Evolutionary conservation across 2,329 filamentous ascomycete genomes (phyloP).

Genomic region (Pseudonectria buxi): DNA sequence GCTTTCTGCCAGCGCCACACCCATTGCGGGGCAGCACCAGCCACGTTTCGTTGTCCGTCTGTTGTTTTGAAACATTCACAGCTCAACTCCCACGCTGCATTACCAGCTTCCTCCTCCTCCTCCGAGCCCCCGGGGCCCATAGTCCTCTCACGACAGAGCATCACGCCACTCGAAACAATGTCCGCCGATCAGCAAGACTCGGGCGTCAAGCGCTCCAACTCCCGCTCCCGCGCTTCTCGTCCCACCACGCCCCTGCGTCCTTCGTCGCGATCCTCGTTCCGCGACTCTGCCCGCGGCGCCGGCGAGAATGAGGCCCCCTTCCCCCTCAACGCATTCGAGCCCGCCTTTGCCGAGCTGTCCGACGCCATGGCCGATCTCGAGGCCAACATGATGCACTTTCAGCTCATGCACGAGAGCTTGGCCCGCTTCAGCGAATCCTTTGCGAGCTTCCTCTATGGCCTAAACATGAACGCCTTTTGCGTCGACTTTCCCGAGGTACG

Average conservation of each 20-base stretch:
- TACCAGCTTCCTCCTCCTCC: not conserved
- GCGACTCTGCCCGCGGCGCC: slow-evolving; percentile 60
- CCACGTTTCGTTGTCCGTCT: not conserved
- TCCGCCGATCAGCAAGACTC: slow-evolving; percentile 21
- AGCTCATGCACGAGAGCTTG: slow-evolving; percentile 92
- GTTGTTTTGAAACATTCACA: too few relatives aligned
- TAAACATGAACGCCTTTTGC: slow-evolving; percentile 99
- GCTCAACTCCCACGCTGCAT: too few relatives aligned
- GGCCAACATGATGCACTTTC: slow-evolving; percentile 94
- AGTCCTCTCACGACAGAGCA: not conserved
- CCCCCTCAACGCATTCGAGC: slow-evolving; percentile 77
- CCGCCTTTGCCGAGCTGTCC: slow-evolving; percentile 84
- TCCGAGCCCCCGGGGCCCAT: not conserved
- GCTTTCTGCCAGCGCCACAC: too few relatives aligned
- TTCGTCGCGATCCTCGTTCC: slow-evolving; percentile 81
- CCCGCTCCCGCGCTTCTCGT: slow-evolving; percentile 60
- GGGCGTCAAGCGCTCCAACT: slow-evolving; percentile 43
- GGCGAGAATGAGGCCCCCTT: slow-evolving; percentile 47
- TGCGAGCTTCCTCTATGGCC: slow-evolving; percentile 85
- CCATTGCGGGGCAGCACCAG: not conserved
- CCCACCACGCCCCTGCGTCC: slow-evolving; percentile 90
- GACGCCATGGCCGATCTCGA: slow-evolving; percentile 94
- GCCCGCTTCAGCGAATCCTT: slow-evolving; percentile 94
- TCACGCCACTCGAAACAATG: slow-evolving; percentile 12
- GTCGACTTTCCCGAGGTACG: slow-evolving; percentile 91